Evolutionary conservation across 106 monocot species (phyloP).

Genomic region (Acorus gramineus): DNA sequence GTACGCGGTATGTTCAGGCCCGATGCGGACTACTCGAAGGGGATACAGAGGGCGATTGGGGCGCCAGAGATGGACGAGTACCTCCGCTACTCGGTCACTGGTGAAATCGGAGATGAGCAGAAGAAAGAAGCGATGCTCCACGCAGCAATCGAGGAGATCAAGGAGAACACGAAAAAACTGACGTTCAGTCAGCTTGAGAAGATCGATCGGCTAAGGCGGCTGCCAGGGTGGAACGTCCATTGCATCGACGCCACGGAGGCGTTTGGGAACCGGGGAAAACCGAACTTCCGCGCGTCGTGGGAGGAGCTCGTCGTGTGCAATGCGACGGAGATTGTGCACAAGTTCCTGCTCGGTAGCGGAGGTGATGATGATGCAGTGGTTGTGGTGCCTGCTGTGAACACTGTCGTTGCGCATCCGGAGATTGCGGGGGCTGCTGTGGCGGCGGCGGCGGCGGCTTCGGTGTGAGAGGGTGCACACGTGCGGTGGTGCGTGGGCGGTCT

Average conservation of each 20-base stretch:
- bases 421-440: no score
- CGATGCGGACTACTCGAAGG: slow-evolving; percentile 11
- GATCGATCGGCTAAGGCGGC: slow-evolving; percentile 28
- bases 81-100: slow-evolving; percentile 3
- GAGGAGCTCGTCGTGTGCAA: slow-evolving; percentile 6
- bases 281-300: background rate
- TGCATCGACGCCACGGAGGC: slow-evolving; percentile 52
- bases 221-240: slow-evolving; percentile 41
- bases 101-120: slow-evolving; percentile 2
- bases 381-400: no score
- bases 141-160: slow-evolving; percentile 42
- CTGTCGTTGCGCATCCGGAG: no score
- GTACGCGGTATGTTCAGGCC: slow-evolving; percentile 5
- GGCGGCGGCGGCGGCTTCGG: no score
- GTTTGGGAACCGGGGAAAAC: slow-evolving; percentile 9
- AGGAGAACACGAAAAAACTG: slow-evolving; percentile 52
- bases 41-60: slow-evolving; percentile 20
- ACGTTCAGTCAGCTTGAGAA: slow-evolving; percentile 41
- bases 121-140: slow-evolving; percentile 11
- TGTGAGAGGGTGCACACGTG: no score
- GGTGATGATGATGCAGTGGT: no score
- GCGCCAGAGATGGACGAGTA: slow-evolving; percentile 30
- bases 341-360: slow-evolving; percentile 13
- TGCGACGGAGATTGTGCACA: slow-evolving; percentile 14
- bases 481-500: no score